Percentiles rank a stretch among this genome's conserved stretches.
These are phyloP conservation scores for Protomyces inouyei DNA, from an alignment of 1,139 yeast genomes.

Conservation along the genomic window DNA sequence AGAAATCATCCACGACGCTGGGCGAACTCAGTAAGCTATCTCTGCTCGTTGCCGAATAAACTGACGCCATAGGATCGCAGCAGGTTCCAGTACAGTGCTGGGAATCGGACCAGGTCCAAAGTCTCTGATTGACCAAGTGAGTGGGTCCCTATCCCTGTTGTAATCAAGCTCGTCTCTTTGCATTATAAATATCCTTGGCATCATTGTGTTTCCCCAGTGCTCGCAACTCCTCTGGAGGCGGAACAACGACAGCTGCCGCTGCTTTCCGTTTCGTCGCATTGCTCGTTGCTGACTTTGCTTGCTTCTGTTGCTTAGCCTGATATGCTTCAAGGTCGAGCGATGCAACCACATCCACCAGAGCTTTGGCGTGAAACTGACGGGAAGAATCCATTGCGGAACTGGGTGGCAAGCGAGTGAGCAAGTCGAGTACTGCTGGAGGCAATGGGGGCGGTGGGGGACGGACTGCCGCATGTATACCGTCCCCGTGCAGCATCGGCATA, in stretches of 20 bases:
- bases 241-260: slow-evolving; percentile 17
- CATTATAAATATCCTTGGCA: slow-evolving; percentile 10
- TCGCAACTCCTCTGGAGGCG: slow-evolving; percentile 19
- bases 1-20: slow-evolving; percentile 86
- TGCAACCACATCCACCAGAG: slow-evolving; percentile 26
- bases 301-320: not conserved
- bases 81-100: not conserved
- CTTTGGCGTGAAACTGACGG: slow-evolving; percentile 26
- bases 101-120: slow-evolving; percentile 84
- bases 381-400: slow-evolving; percentile 33
- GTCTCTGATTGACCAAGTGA: slow-evolving; percentile 67
- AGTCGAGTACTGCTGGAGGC: slow-evolving; percentile 32
- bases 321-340: slow-evolving; percentile 5
- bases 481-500: not conserved
- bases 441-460: slow-evolving; percentile 19
- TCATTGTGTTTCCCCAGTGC: slow-evolving; percentile 22
- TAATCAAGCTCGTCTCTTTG: slow-evolving; percentile 37
- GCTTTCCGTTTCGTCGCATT: slow-evolving; percentile 15
- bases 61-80: slow-evolving; percentile 38
- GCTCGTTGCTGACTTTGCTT: not conserved
- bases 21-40: slow-evolving; percentile 90
- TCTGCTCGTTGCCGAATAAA: slow-evolving; percentile 86
- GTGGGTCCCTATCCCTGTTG: slow-evolving; percentile 71
- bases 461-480: not conserved
- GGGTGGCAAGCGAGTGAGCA: slow-evolving; percentile 38